Conservation (phyloP, 257 asterid genomes). For the Salvia splendens region DNA sequence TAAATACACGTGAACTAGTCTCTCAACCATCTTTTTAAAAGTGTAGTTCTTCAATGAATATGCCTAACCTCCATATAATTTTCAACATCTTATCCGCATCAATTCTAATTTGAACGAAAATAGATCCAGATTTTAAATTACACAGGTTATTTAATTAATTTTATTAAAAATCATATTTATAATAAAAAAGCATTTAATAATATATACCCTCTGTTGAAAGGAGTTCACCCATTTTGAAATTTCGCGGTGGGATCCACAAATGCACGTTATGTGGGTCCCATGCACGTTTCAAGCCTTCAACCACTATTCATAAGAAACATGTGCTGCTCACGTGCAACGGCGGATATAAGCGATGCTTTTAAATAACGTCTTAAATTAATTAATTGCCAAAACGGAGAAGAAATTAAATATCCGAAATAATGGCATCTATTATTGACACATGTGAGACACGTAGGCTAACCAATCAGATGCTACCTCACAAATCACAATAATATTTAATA, state of each 20-base stretch:
- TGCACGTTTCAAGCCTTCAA: slow-evolving; percentile 26
- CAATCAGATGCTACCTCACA: slow-evolving; percentile 12
- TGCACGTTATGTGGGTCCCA: slow-evolving; percentile 42
- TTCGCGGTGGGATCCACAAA: not conserved
- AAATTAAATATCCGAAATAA: slow-evolving; percentile 8
- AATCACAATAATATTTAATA: not conserved
- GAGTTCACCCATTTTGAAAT: not conserved
- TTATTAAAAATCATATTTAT: no score
- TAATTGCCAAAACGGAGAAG: slow-evolving; percentile 5
- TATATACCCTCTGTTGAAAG: no score
- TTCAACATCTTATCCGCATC: no score
- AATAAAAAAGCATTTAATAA: no score
- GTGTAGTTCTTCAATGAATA: no score
- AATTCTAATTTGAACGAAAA: no score
- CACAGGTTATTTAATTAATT: no score
- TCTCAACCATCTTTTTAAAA: no score
- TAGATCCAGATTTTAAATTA: no score
- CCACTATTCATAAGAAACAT: slow-evolving; percentile 38
- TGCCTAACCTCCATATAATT: no score
- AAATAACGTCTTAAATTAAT: not conserved
- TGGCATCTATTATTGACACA: slow-evolving; percentile 27
- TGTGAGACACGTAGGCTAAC: slow-evolving; percentile 33
- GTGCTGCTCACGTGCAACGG: slow-evolving; percentile 46
- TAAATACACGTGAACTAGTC: no score
- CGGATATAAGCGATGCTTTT: slow-evolving; percentile 10